These are phyloP conservation scores for Diaporthe destruens DNA, from an alignment of 2,329 filamentous ascomycete genomes.

Conservation along the genomic window DNA sequence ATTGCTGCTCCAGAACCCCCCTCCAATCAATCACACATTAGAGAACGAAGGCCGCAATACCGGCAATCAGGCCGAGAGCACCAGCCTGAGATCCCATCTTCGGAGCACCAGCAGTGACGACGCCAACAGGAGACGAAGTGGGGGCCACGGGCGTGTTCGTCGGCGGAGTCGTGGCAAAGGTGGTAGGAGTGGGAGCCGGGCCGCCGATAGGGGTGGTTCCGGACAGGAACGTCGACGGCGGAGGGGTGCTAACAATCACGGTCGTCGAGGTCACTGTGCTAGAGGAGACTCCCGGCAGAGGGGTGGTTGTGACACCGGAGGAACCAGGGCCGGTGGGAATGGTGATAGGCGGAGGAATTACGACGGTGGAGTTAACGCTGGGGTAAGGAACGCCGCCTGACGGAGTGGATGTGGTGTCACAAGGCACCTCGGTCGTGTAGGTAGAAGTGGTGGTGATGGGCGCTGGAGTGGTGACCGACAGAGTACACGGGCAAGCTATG, in stretches of 20 bases:
- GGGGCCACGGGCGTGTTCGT: constrained; percentile 49
- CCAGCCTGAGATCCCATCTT: constrained; percentile 53
- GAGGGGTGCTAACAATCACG: constrained; percentile 43
- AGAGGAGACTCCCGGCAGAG: constrained; percentile 41
- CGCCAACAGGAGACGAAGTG: constrained; percentile 45
- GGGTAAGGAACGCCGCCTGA: constrained; percentile 35
- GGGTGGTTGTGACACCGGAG: constrained; percentile 9
- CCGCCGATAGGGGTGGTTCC: constrained; percentile 41
- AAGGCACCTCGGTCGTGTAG: constrained; percentile 41
- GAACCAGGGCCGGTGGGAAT: constrained; percentile 37
- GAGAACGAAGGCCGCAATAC: constrained; percentile 54
- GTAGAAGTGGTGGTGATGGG: constrained; percentile 48
- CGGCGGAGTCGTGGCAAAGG: constrained; percentile 32
- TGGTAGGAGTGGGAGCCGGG: constrained; percentile 18
- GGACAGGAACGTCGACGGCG: constrained; percentile 42
- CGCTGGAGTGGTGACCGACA: constrained; percentile 52
- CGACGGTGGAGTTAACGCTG: constrained; percentile 33
- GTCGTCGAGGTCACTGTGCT: constrained; percentile 38
- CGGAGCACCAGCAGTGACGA: constrained; percentile 54
- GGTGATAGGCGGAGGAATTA: constrained; percentile 37
- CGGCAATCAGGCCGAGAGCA: constrained; percentile 54
- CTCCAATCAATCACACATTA: constrained; percentile 44
- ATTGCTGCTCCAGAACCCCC: background rate
- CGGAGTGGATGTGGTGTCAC: constrained; percentile 39
- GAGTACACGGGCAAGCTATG: constrained; percentile 62